phyloP scores from a whole-genome alignment of 805 yeast species.

The Wickerhamomyces kurtzmanii region DNA sequence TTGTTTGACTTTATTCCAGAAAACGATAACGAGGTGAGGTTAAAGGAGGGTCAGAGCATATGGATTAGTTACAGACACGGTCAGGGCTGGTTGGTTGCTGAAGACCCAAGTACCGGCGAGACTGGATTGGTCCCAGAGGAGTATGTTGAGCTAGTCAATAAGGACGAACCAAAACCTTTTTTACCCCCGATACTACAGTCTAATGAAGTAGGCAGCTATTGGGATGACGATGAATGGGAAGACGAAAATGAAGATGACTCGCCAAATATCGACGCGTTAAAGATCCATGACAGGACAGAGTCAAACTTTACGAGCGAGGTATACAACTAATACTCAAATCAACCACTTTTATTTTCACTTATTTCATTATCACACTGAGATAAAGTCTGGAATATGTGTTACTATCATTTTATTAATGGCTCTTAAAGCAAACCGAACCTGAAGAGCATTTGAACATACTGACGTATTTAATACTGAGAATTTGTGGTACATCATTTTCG shows the following conservation, averaged over 20 bases:
- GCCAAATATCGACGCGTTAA: conserved; percentile 4
- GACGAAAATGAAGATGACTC: conserved; percentile 18
- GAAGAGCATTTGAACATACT: no score
- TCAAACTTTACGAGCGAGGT: no score
- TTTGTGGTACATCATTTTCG: no score
- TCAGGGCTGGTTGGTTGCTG: conserved; percentile 97
- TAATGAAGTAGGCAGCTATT: neutral
- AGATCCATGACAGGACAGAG: no score
- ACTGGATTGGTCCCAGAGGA: conserved; percentile 95
- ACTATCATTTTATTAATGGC: no score
- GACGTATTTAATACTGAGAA: no score
- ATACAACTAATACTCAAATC: no score
- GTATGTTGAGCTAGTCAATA: conserved; percentile 51
- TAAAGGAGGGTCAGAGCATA: conserved; percentile 73
- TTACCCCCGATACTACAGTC: neutral
- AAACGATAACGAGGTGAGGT: conserved; percentile 81
- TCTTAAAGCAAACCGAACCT: no score
- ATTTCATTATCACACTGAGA: no score
- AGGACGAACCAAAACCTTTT: conserved; percentile 2
- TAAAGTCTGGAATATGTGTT: no score
- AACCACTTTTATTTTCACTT: no score
- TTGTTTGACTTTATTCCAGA: conserved; percentile 87
- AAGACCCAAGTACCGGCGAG: conserved; percentile 61
- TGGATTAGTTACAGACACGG: conserved; percentile 90
- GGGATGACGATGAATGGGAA: conserved; percentile 22